phyloP scores from a whole-genome alignment of 371 early-diverging fungal genomes.

The Parasitella parasitica region DNA sequence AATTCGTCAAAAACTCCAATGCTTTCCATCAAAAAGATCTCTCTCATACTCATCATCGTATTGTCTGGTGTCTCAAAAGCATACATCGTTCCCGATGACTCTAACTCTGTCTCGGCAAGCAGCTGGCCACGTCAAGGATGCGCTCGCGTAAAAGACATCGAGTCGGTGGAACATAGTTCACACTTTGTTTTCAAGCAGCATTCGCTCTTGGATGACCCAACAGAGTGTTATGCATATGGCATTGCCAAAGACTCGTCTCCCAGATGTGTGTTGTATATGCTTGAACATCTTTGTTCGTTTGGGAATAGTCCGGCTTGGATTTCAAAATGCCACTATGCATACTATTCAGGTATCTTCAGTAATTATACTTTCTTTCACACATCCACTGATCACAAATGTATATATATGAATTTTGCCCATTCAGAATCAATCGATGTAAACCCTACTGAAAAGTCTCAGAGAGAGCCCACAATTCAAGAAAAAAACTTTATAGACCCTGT shows the following conservation, averaged over 20 bases:
- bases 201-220: neutral
- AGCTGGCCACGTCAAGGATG: neutral
- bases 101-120: neutral
- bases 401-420: too few species aligned
- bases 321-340: neutral
- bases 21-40: neutral
- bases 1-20: too few species aligned
- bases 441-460: too few species aligned
- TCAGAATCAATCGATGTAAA: too few species aligned
- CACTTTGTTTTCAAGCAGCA: neutral
- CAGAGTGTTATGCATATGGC: neutral
- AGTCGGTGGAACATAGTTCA: neutral
- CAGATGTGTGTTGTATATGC: neutral
- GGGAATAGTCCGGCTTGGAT: neutral
- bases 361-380: too few species aligned
- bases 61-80: too few species aligned
- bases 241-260: neutral
- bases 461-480: too few species aligned
- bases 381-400: too few species aligned
- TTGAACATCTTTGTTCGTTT: neutral
- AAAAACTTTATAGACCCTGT: too few species aligned
- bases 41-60: neutral
- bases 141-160: neutral
- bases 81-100: too few species aligned
- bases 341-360: neutral